Conservation (phyloP, 73 alveolate genomes). For the Paramecium biaurelia region DNA sequence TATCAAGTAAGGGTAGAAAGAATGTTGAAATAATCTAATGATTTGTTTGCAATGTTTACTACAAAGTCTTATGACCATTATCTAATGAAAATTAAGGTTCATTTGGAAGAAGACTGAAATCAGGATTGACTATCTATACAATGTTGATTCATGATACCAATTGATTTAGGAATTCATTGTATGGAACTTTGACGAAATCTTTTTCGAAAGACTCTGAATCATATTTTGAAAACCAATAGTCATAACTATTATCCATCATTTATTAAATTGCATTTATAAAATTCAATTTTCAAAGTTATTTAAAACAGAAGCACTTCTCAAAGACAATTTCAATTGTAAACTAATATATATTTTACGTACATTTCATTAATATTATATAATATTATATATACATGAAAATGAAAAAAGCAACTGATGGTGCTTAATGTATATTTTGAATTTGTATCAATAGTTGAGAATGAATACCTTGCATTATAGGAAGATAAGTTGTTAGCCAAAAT, state of each 20-base stretch:
- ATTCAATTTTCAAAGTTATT: neutral
- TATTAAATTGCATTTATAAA: neutral
- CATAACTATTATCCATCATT: conserved; percentile 40
- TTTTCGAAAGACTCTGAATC: conserved; percentile 37
- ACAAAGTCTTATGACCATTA: neutral
- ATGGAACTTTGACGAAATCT: conserved; percentile 35
- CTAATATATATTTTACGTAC: too few species aligned
- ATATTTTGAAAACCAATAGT: conserved; percentile 23
- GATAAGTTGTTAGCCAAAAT: neutral
- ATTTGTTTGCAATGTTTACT: neutral
- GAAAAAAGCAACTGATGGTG: neutral
- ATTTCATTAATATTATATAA: neutral
- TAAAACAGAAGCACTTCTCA: neutral
- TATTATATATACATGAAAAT: neutral
- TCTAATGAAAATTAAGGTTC: conserved; percentile 1
- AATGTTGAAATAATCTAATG: neutral
- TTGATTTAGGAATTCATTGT: neutral
- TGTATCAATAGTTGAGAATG: neutral
- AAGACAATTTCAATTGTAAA: neutral
- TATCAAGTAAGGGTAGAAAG: neutral
- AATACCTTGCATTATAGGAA: neutral
- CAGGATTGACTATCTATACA: neutral
- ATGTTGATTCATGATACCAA: neutral
- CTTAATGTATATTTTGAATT: neutral
- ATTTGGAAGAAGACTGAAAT: neutral